Evolutionary conservation across 176 grass and related monocot genomes (phyloP).

Genomic region (Oryza brachyantha): DNA sequence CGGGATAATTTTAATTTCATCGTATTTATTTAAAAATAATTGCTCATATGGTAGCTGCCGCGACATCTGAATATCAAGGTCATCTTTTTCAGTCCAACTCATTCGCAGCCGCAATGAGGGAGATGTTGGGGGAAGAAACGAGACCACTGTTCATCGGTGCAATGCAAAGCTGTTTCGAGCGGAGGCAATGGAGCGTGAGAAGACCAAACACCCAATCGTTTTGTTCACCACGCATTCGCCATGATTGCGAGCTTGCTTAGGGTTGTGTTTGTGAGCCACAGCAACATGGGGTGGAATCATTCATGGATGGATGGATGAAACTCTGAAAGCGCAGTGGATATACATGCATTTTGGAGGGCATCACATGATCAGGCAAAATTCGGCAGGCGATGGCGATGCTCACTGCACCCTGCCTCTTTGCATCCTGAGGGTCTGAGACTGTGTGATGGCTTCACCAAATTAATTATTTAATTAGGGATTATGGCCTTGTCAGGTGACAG

Average conservation of each 20-base stretch:
- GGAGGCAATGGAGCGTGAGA: not conserved
- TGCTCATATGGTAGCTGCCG: too few relatives aligned
- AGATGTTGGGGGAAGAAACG: not conserved
- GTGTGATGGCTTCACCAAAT: not conserved
- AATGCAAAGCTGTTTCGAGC: not conserved
- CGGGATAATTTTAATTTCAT: not conserved
- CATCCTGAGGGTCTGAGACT: not conserved
- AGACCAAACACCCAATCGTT: not conserved
- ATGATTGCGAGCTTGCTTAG: not conserved
- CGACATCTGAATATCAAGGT: too few relatives aligned
- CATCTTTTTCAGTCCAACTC: conserved; percentile 4
- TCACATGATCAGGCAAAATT: conserved; percentile 13
- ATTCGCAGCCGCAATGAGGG: not conserved
- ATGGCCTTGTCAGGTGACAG: not conserved
- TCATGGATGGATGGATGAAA: not conserved
- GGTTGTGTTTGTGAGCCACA: not conserved
- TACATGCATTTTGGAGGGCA: not conserved
- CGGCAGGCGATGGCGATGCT: conserved; percentile 20
- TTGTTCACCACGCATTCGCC: not conserved
- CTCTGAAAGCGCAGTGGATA: not conserved
- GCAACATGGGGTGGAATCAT: not conserved
- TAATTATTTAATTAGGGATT: not conserved
- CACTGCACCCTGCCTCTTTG: not conserved
- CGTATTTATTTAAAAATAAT: not conserved
- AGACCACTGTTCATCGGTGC: not conserved